Conservation (phyloP, 2,329 filamentous ascomycete species). For the Lasiodiplodia sp. region DNA sequence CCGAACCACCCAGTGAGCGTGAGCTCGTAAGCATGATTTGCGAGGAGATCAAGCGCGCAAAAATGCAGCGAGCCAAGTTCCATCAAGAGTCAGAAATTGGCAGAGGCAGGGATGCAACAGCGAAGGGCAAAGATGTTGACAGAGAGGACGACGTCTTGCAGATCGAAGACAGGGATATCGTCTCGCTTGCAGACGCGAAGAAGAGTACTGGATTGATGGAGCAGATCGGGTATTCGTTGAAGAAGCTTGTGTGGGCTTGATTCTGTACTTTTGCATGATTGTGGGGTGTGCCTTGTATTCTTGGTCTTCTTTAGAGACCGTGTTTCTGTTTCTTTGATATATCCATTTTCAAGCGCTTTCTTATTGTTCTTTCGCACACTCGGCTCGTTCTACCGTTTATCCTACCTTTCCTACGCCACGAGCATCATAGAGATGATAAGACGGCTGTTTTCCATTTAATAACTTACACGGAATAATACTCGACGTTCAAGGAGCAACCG, state of each 20-base stretch:
- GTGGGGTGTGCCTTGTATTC: not conserved
- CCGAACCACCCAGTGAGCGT: constrained; percentile 52
- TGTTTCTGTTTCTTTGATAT: constrained; percentile 13
- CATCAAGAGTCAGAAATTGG: constrained; percentile 39
- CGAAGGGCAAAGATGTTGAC: constrained; percentile 36
- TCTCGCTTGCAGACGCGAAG: constrained; percentile 84
- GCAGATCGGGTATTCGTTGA: constrained; percentile 86
- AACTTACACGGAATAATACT: not conserved
- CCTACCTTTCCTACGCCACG: not conserved
- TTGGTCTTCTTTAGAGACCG: not conserved
- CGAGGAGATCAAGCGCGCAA: constrained; percentile 76
- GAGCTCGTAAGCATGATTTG: constrained; percentile 72
- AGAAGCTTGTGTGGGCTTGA: constrained; percentile 88
- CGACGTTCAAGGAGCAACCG: not conserved
- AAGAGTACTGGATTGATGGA: constrained; percentile 86
- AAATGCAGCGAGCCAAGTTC: constrained; percentile 51
- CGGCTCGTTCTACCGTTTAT: not conserved
- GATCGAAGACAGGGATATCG: constrained; percentile 72
- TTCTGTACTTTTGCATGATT: not conserved
- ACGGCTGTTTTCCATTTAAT: not conserved
- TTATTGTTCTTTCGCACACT: not conserved
- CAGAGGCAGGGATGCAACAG: constrained; percentile 53
- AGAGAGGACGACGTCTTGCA: constrained; percentile 38
- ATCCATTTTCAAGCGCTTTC: constrained; percentile 7
- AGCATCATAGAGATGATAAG: constrained; percentile 24